Conservation (phyloP, 108 stramenopile species). For the Nitzschia sp. region DNA sequence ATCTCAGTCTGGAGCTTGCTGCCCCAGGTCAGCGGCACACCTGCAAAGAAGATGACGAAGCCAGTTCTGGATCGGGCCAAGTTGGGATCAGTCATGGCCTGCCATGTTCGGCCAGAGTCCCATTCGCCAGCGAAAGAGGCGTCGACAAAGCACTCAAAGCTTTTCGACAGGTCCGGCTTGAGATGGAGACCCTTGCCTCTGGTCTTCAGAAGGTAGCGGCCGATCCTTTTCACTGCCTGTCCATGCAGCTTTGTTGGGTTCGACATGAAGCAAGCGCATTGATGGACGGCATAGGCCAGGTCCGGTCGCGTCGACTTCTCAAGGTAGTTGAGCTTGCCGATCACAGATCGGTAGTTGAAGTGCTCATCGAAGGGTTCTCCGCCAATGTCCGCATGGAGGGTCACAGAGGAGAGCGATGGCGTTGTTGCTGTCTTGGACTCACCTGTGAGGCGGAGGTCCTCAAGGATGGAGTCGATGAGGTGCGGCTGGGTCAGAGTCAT, state of each 20-base stretch:
- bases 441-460: not conserved
- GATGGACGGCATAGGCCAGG: conserved; percentile 29
- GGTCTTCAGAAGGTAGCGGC: conserved; percentile 42
- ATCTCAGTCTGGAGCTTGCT: too few species aligned
- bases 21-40: too few species aligned
- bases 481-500: conserved; percentile 26
- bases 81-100: conserved; percentile 24
- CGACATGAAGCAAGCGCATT: conserved; percentile 38
- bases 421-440: conserved; percentile 1
- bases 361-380: conserved; percentile 9
- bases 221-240: conserved; percentile 40
- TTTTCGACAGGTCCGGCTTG: not conserved
- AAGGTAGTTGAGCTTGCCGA: conserved; percentile 42
- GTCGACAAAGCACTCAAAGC: conserved; percentile 42
- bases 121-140: conserved; percentile 46
- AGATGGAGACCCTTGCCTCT: conserved; percentile 27
- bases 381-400: conserved; percentile 20
- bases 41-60: conserved; percentile 24
- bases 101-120: not conserved
- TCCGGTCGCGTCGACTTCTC: conserved; percentile 31
- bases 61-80: conserved; percentile 32
- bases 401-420: not conserved
- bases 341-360: conserved; percentile 38
- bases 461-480: conserved; percentile 19
- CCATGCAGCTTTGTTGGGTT: conserved; percentile 40